Evolutionary conservation across 306 rosid genomes (phyloP), one percentile per base, ranked within the genome.

Genomic region (Arachis hypogaea): DNA sequence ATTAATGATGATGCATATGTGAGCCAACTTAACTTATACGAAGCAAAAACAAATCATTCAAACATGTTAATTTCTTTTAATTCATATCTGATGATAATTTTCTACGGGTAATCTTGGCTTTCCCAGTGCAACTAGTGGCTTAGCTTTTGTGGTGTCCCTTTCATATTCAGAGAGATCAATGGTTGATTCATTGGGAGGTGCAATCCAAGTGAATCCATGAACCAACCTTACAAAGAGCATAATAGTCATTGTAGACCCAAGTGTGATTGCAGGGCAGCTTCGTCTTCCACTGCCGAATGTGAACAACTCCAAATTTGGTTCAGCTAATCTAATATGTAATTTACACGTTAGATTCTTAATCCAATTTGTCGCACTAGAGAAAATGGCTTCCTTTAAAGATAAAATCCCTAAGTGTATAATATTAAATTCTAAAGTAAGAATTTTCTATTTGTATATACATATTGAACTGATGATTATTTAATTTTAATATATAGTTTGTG

Each of bases 121-220:
- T 42, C 71, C 71, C 0, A 12, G 1, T 29, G 77, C 76, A 30
- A 10, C 40, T 11, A 70, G 49, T 18, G 81, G 72, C 16, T 62
- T 30, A 45, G 66, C 72, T 10, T 22, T 41, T 1, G 6, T 3
- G 5, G 59, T 63, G 11, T n/a, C 49, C 2, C 28, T 47, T 7
- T 7, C 9, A 2, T 5, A 41, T 38, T 77, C 72, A 7, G n/a
- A n/a, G 3, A 77, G 71, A 4, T 77, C 72, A 0, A 69, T 55
- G 14, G 22, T 18, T 7, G 36, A 3, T 6, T 42, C n/a, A 11
- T 33, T 44, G 3, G 67, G 67, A 2, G 72, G 81, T 0, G n/a
- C 10, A 55, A 59, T 62, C 77, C 81, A 77, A 10, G 7, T 54
- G 56, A 78, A 78, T 3, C n/a, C 73, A 65, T 78, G 78, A 9